Evolutionary conservation across 2,329 filamentous ascomycete genomes (phyloP).

Genomic region (Cytospora piceicola): DNA sequence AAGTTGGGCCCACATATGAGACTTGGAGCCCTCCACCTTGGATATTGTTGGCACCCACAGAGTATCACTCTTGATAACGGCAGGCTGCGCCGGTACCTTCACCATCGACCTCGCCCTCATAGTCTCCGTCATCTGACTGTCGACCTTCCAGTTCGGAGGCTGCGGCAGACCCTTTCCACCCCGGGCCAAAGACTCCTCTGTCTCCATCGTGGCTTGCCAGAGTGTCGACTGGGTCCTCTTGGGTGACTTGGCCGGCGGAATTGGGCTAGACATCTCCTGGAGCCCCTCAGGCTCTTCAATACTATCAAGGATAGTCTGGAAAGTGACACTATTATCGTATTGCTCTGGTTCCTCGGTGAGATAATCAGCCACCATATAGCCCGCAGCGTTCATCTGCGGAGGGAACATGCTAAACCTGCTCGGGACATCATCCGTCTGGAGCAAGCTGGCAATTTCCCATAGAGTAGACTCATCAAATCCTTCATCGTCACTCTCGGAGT

Average conservation of each 20-base stretch:
- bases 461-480: conserved; percentile 65
- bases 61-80: conserved; percentile 24
- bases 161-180: conserved; percentile 25
- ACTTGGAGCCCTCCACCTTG: conserved; percentile 4
- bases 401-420: conserved; percentile 57
- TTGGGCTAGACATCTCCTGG: conserved; percentile 29
- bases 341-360: conserved; percentile 39
- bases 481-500: conserved; percentile 47
- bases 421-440: conserved; percentile 56
- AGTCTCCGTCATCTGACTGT: conserved; percentile 28
- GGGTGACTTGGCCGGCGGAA: conserved; percentile 27
- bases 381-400: conserved; percentile 32
- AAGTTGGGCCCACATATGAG: conserved; percentile 25
- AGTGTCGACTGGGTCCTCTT: conserved; percentile 29
- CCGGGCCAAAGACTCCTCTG: conserved; percentile 1
- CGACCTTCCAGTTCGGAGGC: conserved; percentile 29
- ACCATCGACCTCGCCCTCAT: conserved; percentile 22
- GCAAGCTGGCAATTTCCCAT: conserved; percentile 66
- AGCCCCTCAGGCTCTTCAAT: conserved; percentile 37
- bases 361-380: conserved; percentile 41
- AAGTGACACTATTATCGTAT: conserved; percentile 32
- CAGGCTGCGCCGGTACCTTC: conserved; percentile 23
- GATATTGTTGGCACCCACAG: conserved; percentile 33
- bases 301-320: conserved; percentile 41
- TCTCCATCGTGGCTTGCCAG: conserved; percentile 22